These are phyloP conservation scores for Mortierella polycephala DNA, from an alignment of 371 early-diverging fungal genomes.

Conservation along the genomic window DNA sequence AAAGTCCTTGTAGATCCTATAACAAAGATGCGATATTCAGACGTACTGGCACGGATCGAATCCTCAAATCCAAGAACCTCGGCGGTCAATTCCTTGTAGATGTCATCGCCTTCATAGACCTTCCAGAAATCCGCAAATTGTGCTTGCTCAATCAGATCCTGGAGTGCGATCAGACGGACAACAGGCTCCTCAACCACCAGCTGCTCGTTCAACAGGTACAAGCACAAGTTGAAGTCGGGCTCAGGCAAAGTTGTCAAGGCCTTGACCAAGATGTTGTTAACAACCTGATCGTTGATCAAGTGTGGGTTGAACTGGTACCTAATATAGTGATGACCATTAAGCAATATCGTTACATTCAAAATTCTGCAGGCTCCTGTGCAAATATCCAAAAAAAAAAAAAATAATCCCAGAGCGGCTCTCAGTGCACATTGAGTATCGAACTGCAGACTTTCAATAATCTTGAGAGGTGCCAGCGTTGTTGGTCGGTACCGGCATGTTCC, in stretches of 20 bases:
- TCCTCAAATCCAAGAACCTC: conserved; percentile 80
- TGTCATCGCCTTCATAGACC: conserved; percentile 60
- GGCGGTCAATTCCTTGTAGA: conserved; percentile 66
- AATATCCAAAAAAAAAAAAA: no score
- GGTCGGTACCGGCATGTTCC: no score
- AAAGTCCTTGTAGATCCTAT: neutral
- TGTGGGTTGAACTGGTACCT: conserved; percentile 92
- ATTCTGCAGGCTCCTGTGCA: no score
- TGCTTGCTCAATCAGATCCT: conserved; percentile 83
- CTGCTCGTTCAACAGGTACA: conserved; percentile 84
- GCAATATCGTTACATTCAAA: no score
- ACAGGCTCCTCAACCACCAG: conserved; percentile 73
- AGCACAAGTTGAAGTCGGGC: conserved; percentile 90
- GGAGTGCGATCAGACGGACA: conserved; percentile 72
- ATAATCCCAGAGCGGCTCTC: no score
- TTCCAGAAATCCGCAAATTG: conserved; percentile 88
- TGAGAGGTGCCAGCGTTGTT: no score
- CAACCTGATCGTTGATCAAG: conserved; percentile 75
- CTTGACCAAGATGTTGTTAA: conserved; percentile 82
- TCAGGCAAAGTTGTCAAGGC: conserved; percentile 88
- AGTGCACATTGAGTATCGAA: no score
- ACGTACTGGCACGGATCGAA: conserved; percentile 70
- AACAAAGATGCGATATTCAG: neutral
- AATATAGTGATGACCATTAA: neutral
- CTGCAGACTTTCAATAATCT: no score